These are phyloP conservation scores for Leishmania gerbilli DNA, from an alignment of 208 protist species.

Conservation along the genomic window DNA sequence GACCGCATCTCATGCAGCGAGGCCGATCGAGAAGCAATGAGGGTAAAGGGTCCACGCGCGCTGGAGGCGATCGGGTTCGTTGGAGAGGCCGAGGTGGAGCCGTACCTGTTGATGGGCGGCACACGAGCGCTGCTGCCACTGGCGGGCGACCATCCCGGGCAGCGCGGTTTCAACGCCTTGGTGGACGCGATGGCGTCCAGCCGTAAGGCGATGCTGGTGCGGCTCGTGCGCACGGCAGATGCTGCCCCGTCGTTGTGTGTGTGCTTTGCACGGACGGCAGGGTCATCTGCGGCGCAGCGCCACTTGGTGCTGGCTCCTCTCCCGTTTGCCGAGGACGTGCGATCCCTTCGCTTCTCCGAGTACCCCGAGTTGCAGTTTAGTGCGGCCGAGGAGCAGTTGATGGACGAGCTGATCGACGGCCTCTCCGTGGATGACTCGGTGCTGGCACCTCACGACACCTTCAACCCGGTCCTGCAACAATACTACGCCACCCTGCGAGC, in stretches of 20 bases:
- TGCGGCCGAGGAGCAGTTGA: conserved; percentile 52
- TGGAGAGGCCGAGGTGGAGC: conserved; percentile 46
- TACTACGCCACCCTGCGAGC: conserved; percentile 79
- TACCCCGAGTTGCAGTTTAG: conserved; percentile 40
- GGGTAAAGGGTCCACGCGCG: conserved; percentile 44
- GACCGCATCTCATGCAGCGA: conserved; percentile 80
- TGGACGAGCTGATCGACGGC: conserved; percentile 73
- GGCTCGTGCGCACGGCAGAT: conserved; percentile 69
- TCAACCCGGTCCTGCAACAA: conserved; percentile 88
- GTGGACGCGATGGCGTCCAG: conserved; percentile 68
- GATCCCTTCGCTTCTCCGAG: conserved; percentile 70
- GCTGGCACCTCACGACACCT: conserved; percentile 72
- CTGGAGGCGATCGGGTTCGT: conserved; percentile 86
- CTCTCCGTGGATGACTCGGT: conserved; percentile 59
- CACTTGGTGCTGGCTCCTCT: conserved; percentile 68
- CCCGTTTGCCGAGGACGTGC: conserved; percentile 89
- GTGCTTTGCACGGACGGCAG: conserved; percentile 50
- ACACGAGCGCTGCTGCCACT: conserved; percentile 64
- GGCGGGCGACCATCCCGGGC: conserved; percentile 59
- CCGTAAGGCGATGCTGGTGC: conserved; percentile 62
- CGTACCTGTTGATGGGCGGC: conserved; percentile 77
- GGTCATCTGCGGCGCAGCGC: background rate
- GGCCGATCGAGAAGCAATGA: conserved; percentile 67
- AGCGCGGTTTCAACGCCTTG: conserved; percentile 66
- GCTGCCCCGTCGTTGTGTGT: conserved; percentile 58